Percentiles rank a stretch among this genome's conserved stretches.
These are phyloP conservation scores for Salix koriyanagi DNA, from an alignment of 345 rosid species.

Conservation along the genomic window DNA sequence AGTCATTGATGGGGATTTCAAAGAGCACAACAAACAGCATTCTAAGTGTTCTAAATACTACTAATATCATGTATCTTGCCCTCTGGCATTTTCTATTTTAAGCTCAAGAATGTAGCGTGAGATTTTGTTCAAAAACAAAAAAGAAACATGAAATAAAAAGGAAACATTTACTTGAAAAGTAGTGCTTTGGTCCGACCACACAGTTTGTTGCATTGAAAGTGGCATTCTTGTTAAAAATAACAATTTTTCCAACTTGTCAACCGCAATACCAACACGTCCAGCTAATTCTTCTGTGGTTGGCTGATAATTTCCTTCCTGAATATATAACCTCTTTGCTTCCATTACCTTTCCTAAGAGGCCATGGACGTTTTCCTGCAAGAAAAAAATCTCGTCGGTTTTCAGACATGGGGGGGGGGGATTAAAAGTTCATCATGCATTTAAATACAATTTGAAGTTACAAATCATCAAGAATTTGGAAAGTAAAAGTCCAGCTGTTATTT, in stretches of 20 bases:
- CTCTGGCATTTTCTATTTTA: neutral
- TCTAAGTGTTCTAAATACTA: neutral
- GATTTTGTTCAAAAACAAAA: no score
- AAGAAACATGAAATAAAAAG: neutral
- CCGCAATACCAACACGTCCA: conserved; percentile 59
- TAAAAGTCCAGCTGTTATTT: neutral
- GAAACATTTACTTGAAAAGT: conserved; percentile 59
- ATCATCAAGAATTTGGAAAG: neutral
- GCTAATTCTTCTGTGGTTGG: conserved; percentile 70
- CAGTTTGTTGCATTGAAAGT: conserved; percentile 62
- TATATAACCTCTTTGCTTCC: conserved; percentile 55
- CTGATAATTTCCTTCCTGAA: conserved; percentile 50
- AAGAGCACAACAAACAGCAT: neutral
- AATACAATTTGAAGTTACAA: neutral
- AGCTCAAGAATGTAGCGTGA: neutral
- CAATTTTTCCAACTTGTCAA: conserved; percentile 52
- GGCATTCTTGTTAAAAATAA: conserved; percentile 51
- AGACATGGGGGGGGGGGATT: neutral
- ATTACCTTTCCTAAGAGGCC: conserved; percentile 48
- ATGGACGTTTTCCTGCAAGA: conserved; percentile 56
- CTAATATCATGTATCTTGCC: neutral
- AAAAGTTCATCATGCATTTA: neutral
- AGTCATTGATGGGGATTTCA: neutral
- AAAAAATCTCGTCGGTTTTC: neutral
- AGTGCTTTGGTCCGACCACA: conserved; percentile 71